These are phyloP conservation scores for Mycena leptocephala DNA, from an alignment of 768 basidiomycete species.

Conservation along the genomic window DNA sequence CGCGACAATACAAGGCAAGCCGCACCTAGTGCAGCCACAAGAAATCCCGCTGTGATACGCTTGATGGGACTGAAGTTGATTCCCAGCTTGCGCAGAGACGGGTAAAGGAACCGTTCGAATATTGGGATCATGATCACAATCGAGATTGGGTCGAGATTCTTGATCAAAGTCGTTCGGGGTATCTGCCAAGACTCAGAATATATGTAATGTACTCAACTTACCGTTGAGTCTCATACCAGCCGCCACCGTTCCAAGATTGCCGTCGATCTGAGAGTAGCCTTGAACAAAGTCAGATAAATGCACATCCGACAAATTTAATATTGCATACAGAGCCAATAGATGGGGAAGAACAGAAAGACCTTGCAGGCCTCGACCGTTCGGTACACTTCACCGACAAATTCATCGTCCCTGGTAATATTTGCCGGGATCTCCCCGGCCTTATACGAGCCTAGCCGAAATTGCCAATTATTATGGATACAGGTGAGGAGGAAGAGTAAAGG, in stretches of 20 bases:
- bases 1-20: too few species aligned
- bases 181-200: too few species aligned
- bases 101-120: constrained; percentile 66
- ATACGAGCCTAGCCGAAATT: constrained; percentile 50
- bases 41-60: too few species aligned
- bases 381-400: too few species aligned
- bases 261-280: too few species aligned
- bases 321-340: constrained; percentile 62
- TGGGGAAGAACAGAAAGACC: constrained; percentile 70
- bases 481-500: too few species aligned
- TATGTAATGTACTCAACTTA: constrained; percentile 62
- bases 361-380: constrained; percentile 64
- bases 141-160: constrained; percentile 70
- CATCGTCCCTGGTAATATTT: constrained; percentile 64
- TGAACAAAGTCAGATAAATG: too few species aligned
- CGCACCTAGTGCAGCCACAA: too few species aligned
- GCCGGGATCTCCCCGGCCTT: constrained; percentile 48
- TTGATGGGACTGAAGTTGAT: constrained; percentile 70
- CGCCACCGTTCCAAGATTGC: too few species aligned
- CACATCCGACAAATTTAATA: too few species aligned
- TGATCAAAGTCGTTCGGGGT: constrained; percentile 68
- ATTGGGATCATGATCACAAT: too few species aligned
- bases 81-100: constrained; percentile 57
- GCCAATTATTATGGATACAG: too few species aligned
- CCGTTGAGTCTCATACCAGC: constrained; percentile 64